Base-by-base conservation (phyloP, 129 eudicot genomes). In the Deinandra increscens region DNA sequence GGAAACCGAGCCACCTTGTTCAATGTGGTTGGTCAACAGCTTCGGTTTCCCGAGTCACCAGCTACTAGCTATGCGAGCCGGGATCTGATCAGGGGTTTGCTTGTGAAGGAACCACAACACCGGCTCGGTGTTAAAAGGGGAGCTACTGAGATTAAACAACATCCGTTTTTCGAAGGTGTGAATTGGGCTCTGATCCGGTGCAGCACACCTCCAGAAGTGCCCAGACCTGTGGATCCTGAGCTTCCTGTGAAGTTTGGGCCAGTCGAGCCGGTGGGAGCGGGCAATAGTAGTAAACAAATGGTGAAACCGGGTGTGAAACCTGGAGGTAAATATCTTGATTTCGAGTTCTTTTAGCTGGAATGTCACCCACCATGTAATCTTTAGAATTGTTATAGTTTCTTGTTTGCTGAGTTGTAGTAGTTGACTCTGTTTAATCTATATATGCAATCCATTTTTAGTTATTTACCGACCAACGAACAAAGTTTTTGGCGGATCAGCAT, bases 181-280 rank as follows among this genome's bases (percentile, higher is more conserved):
- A 87, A 90, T 70, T 90, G 97, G 97, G 97, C 97, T 68, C 68
- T 90, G 74, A 90, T 90, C 23, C 80, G 95, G 31, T 90, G 97
- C 72, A 84, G 97, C 66, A 89, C 90, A 0, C 97, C 97, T 5
- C 97, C 97, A 0, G 94, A 87, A 72, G 88, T 90, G 69, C 95
- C 97, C 0, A 81, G 87, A 66, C 88, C 86, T 7, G 59, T 74
- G 38, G 88, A 89, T 42, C 49, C 82, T 46, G 75, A 62, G 41
- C 81, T 79, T 0, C 75, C 60, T 10, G 78, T 71, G 66, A 69
- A 70, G 58, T 86, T 87, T 29, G 81, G 68, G 60, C 66, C 69
- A 7, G 81, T 83, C 23, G 87, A 84, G 20, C 51, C 72, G 0
- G 73, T 72, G 3, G 90, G 87, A 38, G 62, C 67, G 34, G 87